Evolutionary conservation across 1,284 basidiomycete genomes (phyloP), one percentile per base, ranked within the genome.

Genomic region (Ceratobasidium sp.): DNA sequence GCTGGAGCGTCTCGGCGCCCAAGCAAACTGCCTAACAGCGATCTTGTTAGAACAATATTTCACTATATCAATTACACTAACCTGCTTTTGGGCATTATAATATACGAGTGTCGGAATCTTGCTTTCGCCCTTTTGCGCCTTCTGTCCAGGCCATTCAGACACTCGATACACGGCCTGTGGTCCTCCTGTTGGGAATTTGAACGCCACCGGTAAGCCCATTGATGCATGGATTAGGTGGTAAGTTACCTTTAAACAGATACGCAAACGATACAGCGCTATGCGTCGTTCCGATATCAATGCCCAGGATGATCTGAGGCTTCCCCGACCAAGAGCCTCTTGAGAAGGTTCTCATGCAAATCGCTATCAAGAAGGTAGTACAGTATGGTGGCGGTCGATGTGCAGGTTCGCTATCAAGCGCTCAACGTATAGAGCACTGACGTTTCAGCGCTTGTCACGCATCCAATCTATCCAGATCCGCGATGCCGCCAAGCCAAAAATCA

Each of bases 261-360:
- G 49, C n/a, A n/a, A 23, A 66, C 1, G 63, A 66, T 0, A 66
- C 63, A 8, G 63, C 63, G 18, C 49, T 66, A 13, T 47, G 49
- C 8, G 63, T 66, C 11, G 63, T 28, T 5, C 63, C 63, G 7
- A 66, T 66, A 16, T 66, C 63, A 5, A 66, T 54, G 1, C 63
- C 63, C 18, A 66, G 14, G 14, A 66, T 38, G 4, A 38, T 16
- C 30, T 28, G 50, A 14, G 47, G 26, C 28, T 28, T 28, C 16
- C 38, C 43, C 1, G 7, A 2, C 63, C 61, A 64, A 18, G 32
- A 38, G 35, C 35, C 4, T 38, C n/a, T 38, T 11, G 35, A 4
- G 11, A 38, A 38, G 11, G 6, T 11, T 38, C 35, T 38, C 35
- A 38, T 38, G 4, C 6, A 11, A 11, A 38, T 38, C 11, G 11